Conservation (phyloP, 139 green algal species). For the Asterochloris sp. region DNA sequence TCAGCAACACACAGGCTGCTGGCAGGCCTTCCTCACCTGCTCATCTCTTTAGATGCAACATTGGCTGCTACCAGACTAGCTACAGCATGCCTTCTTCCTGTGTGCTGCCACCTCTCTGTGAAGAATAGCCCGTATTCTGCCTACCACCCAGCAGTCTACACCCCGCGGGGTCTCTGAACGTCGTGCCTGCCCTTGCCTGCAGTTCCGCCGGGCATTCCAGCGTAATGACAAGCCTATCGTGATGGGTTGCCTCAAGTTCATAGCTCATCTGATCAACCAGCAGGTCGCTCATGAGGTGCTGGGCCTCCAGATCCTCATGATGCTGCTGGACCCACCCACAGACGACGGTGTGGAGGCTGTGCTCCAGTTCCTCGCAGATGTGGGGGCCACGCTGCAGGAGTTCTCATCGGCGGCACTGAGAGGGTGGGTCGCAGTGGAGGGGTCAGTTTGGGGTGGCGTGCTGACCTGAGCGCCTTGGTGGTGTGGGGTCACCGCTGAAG, state of each 20-base stretch:
- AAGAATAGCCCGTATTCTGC: no score
- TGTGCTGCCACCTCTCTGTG: no score
- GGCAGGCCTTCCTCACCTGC: no score
- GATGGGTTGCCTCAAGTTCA: constrained; percentile 76
- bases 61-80: no score
- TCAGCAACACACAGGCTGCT: no score
- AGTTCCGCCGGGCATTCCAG: constrained; percentile 92
- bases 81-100: no score
- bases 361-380: constrained; percentile 62
- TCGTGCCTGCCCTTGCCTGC: constrained; percentile 11
- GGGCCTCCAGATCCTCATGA: constrained; percentile 87
- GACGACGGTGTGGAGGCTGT: constrained; percentile 93
- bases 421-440: no score
- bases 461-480: no score
- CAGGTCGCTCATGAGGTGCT: constrained; percentile 81
- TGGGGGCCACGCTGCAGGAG: constrained; percentile 42
- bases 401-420: constrained; percentile 19
- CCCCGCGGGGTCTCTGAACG: no score
- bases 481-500: no score
- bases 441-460: not conserved
- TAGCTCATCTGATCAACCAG: constrained; percentile 96
- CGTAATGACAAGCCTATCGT: constrained; percentile 96
- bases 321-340: constrained; percentile 72
- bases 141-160: no score
- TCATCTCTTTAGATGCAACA: no score